Percentiles rank a stretch among this genome's conserved stretches.
These are phyloP conservation scores for Penicillium mononematosum DNA, from an alignment of 495 filamentous ascomycete genomes.

Conservation along the genomic window DNA sequence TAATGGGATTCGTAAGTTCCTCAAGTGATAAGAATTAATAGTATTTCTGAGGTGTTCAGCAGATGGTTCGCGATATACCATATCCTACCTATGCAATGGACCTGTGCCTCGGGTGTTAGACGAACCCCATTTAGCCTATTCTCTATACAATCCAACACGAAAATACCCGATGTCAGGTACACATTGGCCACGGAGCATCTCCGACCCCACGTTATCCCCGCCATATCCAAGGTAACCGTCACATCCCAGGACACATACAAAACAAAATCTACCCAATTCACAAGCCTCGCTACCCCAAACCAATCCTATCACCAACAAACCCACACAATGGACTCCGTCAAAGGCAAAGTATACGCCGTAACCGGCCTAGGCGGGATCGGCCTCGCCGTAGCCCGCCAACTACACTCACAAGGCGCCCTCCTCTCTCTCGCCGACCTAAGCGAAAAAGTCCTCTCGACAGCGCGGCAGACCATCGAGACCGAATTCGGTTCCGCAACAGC, in stretches of 20 bases:
- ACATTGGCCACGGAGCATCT: constrained; percentile 8
- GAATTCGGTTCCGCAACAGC: constrained; percentile 3
- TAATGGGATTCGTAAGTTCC: no score
- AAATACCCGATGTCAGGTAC: constrained; percentile 2
- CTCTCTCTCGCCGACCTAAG: constrained; percentile 55
- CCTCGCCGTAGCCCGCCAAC: constrained; percentile 52
- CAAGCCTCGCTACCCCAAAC: not conserved
- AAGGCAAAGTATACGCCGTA: constrained; percentile 51
- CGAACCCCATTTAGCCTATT: constrained; percentile 4
- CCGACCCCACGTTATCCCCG: constrained; percentile 14
- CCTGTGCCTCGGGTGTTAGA: no score
- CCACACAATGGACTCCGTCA: constrained; percentile 26
- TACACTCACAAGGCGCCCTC: constrained; percentile 47
- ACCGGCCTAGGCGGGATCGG: constrained; percentile 59
- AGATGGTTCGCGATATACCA: no score
- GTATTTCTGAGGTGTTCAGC: no score
- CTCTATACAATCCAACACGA: not conserved
- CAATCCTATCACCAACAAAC: not conserved
- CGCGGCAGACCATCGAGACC: constrained; percentile 13
- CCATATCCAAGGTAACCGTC: not conserved
- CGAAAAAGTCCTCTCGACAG: constrained; percentile 32
- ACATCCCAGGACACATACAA: not conserved
- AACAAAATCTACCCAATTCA: not conserved
- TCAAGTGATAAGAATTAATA: no score
- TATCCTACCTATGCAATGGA: no score